phyloP scores from a whole-genome alignment of 1,284 basidiomycete species.

The Ceratobasidium sp. region DNA sequence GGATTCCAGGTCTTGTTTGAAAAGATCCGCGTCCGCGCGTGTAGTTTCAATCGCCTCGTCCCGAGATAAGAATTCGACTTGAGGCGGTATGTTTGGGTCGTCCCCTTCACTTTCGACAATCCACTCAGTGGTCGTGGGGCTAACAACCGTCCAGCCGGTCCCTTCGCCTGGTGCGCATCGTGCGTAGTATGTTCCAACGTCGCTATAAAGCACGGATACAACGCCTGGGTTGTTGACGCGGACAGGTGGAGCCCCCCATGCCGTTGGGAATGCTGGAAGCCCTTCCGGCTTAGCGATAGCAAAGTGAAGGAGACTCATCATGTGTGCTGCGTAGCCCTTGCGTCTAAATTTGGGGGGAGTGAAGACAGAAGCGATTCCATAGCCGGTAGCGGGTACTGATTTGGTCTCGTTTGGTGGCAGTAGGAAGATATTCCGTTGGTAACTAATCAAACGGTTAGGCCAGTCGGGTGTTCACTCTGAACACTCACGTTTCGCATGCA shows the following conservation, averaged over 20 bases:
- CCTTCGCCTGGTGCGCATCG: slow-evolving; percentile 59
- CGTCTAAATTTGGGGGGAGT: slow-evolving; percentile 61
- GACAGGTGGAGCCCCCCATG: slow-evolving; percentile 59
- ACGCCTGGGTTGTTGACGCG: slow-evolving; percentile 54
- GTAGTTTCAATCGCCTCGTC: slow-evolving; percentile 41
- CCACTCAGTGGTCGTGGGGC: slow-evolving; percentile 63
- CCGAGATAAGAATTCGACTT: slow-evolving; percentile 41
- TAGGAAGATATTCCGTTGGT: slow-evolving; percentile 54
- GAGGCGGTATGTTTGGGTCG: slow-evolving; percentile 22
- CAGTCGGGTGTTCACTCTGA: slow-evolving; percentile 45
- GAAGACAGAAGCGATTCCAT: slow-evolving; percentile 66
- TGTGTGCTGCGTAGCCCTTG: slow-evolving; percentile 65
- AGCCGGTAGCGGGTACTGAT: slow-evolving; percentile 59
- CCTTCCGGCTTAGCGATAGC: slow-evolving; percentile 59
- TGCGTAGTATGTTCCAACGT: slow-evolving; percentile 71
- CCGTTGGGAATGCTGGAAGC: slow-evolving; percentile 57
- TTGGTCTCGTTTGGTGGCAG: slow-evolving; percentile 34
- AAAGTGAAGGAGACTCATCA: slow-evolving; percentile 69
- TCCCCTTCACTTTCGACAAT: slow-evolving; percentile 51
- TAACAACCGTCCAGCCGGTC: slow-evolving; percentile 64
- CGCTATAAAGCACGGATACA: slow-evolving; percentile 73
- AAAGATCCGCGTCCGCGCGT: slow-evolving; percentile 40
- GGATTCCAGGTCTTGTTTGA: slow-evolving; percentile 43
- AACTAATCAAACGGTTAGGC: slow-evolving; percentile 50
- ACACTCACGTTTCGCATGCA: slow-evolving; percentile 62